A percentile compares a stretch with the other conserved stretches of the same genome.
Evolutionary conservation across 306 rosid genomes (phyloP).

Genomic region (Cyclanthera cordifolia): DNA sequence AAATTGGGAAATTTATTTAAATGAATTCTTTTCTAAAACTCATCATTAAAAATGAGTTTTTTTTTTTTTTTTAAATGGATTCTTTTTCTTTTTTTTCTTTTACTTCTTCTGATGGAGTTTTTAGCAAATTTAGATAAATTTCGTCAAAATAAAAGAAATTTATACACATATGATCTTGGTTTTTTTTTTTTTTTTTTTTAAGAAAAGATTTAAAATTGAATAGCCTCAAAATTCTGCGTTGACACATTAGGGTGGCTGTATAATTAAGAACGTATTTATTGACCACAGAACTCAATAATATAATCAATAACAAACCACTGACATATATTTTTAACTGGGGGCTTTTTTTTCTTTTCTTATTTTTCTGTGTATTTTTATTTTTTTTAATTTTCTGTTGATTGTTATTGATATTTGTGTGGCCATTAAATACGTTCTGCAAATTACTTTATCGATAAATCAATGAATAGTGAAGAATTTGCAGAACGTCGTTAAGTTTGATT

Average conservation of each 20-base stretch:
- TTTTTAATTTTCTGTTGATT: neutral
- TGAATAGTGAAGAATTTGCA: neutral
- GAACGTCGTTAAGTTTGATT: neutral
- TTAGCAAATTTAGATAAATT: too few species aligned
- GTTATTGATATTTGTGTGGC: neutral
- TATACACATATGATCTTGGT: too few species aligned
- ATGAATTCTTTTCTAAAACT: too few species aligned
- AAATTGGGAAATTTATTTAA: too few species aligned
- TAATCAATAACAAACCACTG: slow-evolving; percentile 8
- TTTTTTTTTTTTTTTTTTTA: too few species aligned
- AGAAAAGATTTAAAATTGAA: too few species aligned
- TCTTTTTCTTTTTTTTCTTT: too few species aligned
- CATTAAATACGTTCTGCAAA: neutral
- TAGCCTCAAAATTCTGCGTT: neutral
- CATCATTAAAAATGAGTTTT: too few species aligned
- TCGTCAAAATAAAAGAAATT: too few species aligned
- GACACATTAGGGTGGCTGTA: neutral
- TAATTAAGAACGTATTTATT: neutral
- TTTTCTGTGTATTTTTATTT: too few species aligned
- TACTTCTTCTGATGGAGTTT: too few species aligned
- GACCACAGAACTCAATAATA: neutral
- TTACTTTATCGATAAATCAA: neutral
- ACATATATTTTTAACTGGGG: neutral
- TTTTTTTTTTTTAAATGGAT: too few species aligned
- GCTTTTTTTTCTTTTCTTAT: neutral